Evolutionary conservation across 2,329 filamentous ascomycete genomes (phyloP).

Genomic region (Colletotrichum destructivum): DNA sequence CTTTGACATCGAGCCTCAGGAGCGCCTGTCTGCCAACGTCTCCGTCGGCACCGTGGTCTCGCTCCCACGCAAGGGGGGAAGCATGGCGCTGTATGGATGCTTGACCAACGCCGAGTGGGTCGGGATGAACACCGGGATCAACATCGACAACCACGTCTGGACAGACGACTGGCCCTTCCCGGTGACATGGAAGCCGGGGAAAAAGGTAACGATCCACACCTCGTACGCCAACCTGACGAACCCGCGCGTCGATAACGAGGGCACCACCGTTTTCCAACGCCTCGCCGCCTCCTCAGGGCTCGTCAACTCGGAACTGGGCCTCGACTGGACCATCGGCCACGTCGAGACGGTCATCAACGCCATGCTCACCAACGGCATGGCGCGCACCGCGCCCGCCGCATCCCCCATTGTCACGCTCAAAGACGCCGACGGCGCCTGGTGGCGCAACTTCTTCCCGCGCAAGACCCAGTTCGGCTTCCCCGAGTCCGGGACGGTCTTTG

Average conservation of each 20-base stretch:
- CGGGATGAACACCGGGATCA: neutral
- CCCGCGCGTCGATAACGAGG: neutral
- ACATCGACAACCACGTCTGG: conserved; percentile 2
- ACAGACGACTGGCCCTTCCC: neutral
- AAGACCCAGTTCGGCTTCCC: neutral
- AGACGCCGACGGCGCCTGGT: conserved; percentile 15
- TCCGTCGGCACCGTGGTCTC: conserved; percentile 7
- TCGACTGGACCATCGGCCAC: conserved; percentile 3
- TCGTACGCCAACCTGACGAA: conserved; percentile 29
- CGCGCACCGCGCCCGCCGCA: conserved; percentile 6
- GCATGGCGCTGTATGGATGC: neutral
- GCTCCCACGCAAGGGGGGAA: neutral
- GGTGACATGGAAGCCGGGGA: neutral
- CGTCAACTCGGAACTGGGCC: too few species aligned
- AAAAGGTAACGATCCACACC: conserved; percentile 1
- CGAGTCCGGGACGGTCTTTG: neutral
- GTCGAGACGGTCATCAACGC: conserved; percentile 23
- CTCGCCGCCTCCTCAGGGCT: neutral
- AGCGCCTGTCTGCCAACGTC: neutral
- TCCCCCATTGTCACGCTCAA: neutral
- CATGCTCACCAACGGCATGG: conserved; percentile 25
- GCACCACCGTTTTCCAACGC: conserved; percentile 14
- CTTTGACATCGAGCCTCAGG: conserved; percentile 1
- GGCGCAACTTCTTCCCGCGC: conserved; percentile 19
- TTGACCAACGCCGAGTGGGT: conserved; percentile 8